Evolutionary conservation across 2,329 filamentous ascomycete genomes (phyloP), one percentile per base, ranked within the genome.

Genomic region (Colletotrichum sp.): DNA sequence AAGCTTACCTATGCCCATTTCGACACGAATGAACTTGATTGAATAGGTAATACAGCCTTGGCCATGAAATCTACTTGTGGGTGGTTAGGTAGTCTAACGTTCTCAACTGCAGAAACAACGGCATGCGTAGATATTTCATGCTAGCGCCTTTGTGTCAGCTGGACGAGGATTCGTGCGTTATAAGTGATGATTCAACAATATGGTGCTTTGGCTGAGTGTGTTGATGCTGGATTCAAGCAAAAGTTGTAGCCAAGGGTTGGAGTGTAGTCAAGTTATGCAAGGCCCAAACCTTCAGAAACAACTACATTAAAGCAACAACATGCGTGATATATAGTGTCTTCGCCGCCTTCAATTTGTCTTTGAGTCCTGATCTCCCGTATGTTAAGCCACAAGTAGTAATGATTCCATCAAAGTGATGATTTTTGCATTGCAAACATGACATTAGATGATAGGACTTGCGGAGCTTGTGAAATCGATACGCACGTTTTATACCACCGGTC

Each of bases 371-470:
- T n/a, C 0, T 21, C 43, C 43, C 6, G 43, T 48, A 48, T 48
- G 0, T 0, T n/a, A 4, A 3, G 18, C n/a, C 6, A 48, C 9
- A 21, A 48, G 3, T 48, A 12, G 18, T 21, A 2, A 48, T 48
- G n/a, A n/a, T 21, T 48, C 6, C 43, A 48, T 21, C 43, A 48
- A 12, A 21, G 43, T 21, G 18, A 12, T 21, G 43, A 21, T 48
- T 21, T 48, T 4, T 21, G 43, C 43, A 48, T 48, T 0, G 18
- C n/a, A 48, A 2, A 48, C 1, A 21, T n/a, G n/a, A 48, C 5
- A 13, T n/a, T 43, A 6, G 18, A 43, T 21, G 7, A 21, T 2
- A 13, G 43, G 43, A 21, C 18, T 21, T 12, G 0, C 13, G 10
- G n/a, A 48, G 43, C 43, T 12, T 12, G 18, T 21, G 43, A 21